phyloP scores from a whole-genome alignment of 208 protist genomes.

The Balamuthia mandrillaris region DNA sequence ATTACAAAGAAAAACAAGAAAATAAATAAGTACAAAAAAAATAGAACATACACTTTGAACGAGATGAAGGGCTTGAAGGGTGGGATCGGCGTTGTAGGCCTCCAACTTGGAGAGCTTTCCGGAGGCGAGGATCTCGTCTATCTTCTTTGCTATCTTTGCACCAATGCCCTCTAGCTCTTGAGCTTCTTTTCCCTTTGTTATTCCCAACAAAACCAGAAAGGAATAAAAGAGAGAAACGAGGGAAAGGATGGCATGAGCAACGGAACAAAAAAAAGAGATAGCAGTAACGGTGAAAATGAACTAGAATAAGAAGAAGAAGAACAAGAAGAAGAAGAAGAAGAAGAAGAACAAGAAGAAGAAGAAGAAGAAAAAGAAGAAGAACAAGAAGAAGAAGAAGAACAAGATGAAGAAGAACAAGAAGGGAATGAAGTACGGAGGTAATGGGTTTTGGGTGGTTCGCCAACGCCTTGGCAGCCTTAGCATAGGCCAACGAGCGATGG shows the following conservation, averaged over 20 bases:
- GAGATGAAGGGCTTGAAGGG: neutral
- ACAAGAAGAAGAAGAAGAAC: neutral
- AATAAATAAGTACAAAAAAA: no score
- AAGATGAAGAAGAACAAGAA: neutral
- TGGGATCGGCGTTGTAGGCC: neutral
- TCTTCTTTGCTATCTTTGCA: conserved; percentile 39
- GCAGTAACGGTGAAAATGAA: neutral
- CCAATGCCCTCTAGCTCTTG: conserved; percentile 42
- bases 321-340: neutral
- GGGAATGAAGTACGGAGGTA: neutral
- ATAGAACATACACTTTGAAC: conserved; percentile 12
- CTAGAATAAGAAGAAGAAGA: neutral
- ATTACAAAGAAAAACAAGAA: no score
- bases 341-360: neutral
- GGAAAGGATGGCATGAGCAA: neutral
- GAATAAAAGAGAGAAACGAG: neutral
- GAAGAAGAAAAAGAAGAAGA: neutral
- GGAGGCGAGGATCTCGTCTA: conserved; percentile 48
- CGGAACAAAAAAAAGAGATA: neutral
- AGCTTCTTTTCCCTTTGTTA: neutral
- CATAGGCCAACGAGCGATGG: neutral
- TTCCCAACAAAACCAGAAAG: neutral
- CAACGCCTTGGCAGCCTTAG: neutral
- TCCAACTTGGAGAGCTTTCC: conserved; percentile 43
- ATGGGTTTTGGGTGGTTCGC: neutral